These are phyloP conservation scores for Plasmodium knowlesi DNA, from an alignment of 169 alveolate genomes.

Conservation along the genomic window DNA sequence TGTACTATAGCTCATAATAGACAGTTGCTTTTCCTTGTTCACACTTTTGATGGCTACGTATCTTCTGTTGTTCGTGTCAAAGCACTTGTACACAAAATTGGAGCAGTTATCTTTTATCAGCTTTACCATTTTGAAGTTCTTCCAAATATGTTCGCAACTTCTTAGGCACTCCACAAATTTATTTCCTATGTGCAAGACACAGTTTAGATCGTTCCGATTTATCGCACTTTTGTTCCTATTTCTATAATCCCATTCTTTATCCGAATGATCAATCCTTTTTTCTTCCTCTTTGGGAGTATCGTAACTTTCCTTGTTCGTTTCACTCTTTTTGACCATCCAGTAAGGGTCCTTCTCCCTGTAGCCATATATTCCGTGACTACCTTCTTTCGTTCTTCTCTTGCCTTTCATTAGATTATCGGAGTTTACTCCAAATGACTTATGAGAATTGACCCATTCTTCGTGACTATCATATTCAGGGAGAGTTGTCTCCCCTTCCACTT, in stretches of 20 bases:
- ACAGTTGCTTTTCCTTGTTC: slow-evolving; percentile 49
- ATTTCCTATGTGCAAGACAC: background rate
- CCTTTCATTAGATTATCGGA: background rate
- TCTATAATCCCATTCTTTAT: background rate
- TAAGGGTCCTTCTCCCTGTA: background rate
- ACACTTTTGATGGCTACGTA: slow-evolving; percentile 63
- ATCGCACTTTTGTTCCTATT: background rate
- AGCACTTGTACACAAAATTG: slow-evolving; percentile 64
- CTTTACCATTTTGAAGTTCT: slow-evolving; percentile 29
- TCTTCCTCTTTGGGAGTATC: background rate
- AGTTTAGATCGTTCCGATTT: background rate
- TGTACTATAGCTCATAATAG: slow-evolving; percentile 69
- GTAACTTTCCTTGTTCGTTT: background rate
- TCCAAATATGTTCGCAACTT: slow-evolving; percentile 51
- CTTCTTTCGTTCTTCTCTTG: background rate
- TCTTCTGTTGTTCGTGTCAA: slow-evolving; percentile 13
- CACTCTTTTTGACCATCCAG: background rate
- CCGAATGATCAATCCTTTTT: background rate
- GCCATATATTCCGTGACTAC: background rate
- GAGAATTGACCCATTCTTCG: background rate
- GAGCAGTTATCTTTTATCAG: slow-evolving; percentile 38
- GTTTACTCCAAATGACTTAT: background rate
- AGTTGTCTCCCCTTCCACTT: background rate
- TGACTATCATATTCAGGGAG: background rate
- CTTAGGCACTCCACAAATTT: slow-evolving; percentile 20